A percentile compares a stretch with the other conserved stretches of the same genome.
phyloP scores from a whole-genome alignment of 306 rosid genomes.

The Hippophae tibetana region DNA sequence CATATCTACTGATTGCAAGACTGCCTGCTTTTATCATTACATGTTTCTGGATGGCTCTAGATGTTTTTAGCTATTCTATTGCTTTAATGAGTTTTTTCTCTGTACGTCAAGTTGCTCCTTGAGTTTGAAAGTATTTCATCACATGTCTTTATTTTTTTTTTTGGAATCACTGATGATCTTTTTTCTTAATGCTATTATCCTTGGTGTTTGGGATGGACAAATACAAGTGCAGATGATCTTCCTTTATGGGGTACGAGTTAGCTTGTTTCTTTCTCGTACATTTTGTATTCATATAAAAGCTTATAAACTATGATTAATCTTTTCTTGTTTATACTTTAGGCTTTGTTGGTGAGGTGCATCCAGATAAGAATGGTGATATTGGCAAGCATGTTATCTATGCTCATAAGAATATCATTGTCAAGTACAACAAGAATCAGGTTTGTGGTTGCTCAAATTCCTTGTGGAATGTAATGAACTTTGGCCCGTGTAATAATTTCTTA shows the following conservation, averaged over 20 bases:
- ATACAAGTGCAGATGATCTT: slow-evolving; percentile 74
- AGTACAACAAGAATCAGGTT: slow-evolving; percentile 96
- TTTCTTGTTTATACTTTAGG: slow-evolving; percentile 39
- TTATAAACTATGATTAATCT: slow-evolving; percentile 12
- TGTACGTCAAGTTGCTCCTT: slow-evolving; percentile 3
- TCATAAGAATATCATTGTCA: slow-evolving; percentile 59
- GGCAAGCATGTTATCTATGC: slow-evolving; percentile 83
- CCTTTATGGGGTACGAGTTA: slow-evolving; percentile 87
- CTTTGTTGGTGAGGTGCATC: slow-evolving; percentile 79
- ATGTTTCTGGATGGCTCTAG: too few relatives aligned
- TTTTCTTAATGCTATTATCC: slow-evolving; percentile 23
- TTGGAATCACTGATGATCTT: slow-evolving; percentile 25
- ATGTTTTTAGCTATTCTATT: too few relatives aligned
- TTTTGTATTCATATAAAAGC: slow-evolving; percentile 3
- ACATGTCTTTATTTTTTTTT: not conserved
- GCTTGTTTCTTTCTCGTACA: slow-evolving; percentile 12
- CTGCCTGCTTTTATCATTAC: too few relatives aligned
- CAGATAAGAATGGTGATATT: slow-evolving; percentile 69
- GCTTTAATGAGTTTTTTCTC: not conserved
- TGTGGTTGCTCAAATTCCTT: slow-evolving; percentile 20
- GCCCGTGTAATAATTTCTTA: slow-evolving; percentile 15
- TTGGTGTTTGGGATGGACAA: slow-evolving; percentile 36
- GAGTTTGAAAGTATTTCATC: not conserved
- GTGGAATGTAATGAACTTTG: slow-evolving; percentile 8
- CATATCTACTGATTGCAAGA: too few relatives aligned